Conservation (phyloP, 2,329 filamentous ascomycete species). For the Ophiocordyceps polyrhachis-furcata region DNA sequence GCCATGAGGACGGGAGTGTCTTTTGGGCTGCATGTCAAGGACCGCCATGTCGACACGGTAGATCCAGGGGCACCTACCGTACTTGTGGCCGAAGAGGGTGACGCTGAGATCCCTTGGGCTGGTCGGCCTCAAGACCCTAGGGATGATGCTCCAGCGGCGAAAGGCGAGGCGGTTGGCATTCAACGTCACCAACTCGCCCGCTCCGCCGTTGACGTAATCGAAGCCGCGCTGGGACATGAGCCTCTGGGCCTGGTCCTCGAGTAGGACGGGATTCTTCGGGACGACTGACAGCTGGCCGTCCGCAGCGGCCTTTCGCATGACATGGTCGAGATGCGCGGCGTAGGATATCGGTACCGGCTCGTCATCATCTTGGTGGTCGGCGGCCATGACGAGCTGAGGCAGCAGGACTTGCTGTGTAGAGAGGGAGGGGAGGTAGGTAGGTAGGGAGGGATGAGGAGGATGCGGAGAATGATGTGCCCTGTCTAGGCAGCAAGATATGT, state of each 20-base stretch:
- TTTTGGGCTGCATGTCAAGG: neutral
- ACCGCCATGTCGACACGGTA: slow-evolving; percentile 14
- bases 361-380: slow-evolving; percentile 5
- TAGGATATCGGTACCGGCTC: slow-evolving; percentile 11
- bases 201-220: slow-evolving; percentile 43
- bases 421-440: too few relatives aligned
- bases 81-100: slow-evolving; percentile 31
- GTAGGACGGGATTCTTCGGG: slow-evolving; percentile 38
- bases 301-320: slow-evolving; percentile 34
- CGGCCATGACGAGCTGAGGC: neutral
- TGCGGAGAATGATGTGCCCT: too few relatives aligned
- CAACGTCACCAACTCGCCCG: slow-evolving; percentile 41
- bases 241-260: slow-evolving; percentile 34
- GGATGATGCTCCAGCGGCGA: slow-evolving; percentile 30
- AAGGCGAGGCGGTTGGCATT: slow-evolving; percentile 40
- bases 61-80: slow-evolving; percentile 16
- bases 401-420: neutral
- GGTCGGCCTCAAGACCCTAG: slow-evolving; percentile 28
- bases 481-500: too few relatives aligned
- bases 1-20: slow-evolving; percentile 33
- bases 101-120: slow-evolving; percentile 27
- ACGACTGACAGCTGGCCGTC: slow-evolving; percentile 27
- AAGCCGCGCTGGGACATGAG: slow-evolving; percentile 28
- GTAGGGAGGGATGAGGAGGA: neutral
- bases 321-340: slow-evolving; percentile 23